Percentiles rank a stretch among this genome's conserved stretches.
These are phyloP conservation scores for Coemansia erecta DNA, from an alignment of 192 early-diverging fungal genomes.

Conservation along the genomic window DNA sequence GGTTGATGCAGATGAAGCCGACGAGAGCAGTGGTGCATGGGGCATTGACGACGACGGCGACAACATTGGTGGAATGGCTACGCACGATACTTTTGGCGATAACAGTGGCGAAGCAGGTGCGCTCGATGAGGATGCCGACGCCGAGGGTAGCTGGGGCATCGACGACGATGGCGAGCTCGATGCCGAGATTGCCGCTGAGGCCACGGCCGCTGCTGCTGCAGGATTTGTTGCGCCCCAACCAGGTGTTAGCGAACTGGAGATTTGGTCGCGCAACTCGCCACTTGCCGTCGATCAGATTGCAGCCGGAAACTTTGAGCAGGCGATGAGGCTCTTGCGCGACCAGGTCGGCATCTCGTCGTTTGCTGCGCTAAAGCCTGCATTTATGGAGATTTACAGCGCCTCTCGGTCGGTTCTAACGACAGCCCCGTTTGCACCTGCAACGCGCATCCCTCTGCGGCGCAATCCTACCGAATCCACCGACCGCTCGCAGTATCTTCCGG, in stretches of 20 bases:
- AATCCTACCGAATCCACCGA: slow-evolving; percentile 56
- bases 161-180: slow-evolving; percentile 77
- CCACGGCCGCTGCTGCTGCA: slow-evolving; percentile 51
- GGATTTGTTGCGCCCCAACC: slow-evolving; percentile 71
- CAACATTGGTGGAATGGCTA: slow-evolving; percentile 51
- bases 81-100: slow-evolving; percentile 10
- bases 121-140: slow-evolving; percentile 55
- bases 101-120: slow-evolving; percentile 39
- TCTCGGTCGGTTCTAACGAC: slow-evolving; percentile 63
- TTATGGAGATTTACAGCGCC: slow-evolving; percentile 81
- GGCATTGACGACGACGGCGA: slow-evolving; percentile 75
- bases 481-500: slow-evolving; percentile 34
- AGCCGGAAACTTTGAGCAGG: slow-evolving; percentile 91
- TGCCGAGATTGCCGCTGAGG: slow-evolving; percentile 59
- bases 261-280: slow-evolving; percentile 83
- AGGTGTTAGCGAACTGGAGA: slow-evolving; percentile 67
- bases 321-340: slow-evolving; percentile 90
- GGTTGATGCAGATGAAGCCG: slow-evolving; percentile 56
- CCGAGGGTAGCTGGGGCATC: slow-evolving; percentile 80
- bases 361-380: slow-evolving; percentile 83
- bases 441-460: slow-evolving; percentile 69
- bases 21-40: slow-evolving; percentile 75
- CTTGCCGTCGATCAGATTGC: slow-evolving; percentile 92
- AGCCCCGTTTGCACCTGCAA: slow-evolving; percentile 61
- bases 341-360: slow-evolving; percentile 94